A percentile compares a stretch with the other conserved stretches of the same genome.
Conservation (phyloP, 164 flowering plant species). For the Sextonia rubra region DNA sequence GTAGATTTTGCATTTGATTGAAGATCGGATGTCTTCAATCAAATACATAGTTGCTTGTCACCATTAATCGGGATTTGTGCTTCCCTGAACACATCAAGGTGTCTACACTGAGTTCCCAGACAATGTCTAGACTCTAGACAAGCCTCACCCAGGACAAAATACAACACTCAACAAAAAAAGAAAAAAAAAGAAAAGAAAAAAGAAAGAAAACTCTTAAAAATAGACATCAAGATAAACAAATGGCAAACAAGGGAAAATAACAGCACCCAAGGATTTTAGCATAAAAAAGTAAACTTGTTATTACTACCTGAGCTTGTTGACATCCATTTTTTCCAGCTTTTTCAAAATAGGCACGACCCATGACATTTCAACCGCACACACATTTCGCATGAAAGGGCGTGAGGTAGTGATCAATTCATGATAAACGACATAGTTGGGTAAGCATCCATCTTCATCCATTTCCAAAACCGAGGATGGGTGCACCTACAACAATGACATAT, state of each 20-base stretch:
- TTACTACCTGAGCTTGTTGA: constrained; percentile 56
- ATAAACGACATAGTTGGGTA: constrained; percentile 64
- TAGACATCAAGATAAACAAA: not conserved
- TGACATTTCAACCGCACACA: constrained; percentile 61
- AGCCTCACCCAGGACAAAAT: too few species aligned
- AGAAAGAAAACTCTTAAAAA: not conserved
- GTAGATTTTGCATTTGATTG: too few species aligned
- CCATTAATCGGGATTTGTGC: too few species aligned
- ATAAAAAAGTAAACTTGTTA: not conserved
- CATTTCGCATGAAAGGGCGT: constrained; percentile 69
- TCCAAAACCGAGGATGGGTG: constrained; percentile 82
- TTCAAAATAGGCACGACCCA: constrained; percentile 67
- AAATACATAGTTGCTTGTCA: too few species aligned
- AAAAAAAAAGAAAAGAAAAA: too few species aligned
- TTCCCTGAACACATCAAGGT: too few species aligned
- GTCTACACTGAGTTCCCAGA: too few species aligned
- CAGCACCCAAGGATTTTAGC: not conserved
- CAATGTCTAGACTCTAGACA: too few species aligned
- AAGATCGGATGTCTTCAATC: too few species aligned
- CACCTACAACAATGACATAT: constrained; percentile 42
- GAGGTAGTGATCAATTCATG: constrained; percentile 67
- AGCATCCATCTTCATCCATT: constrained; percentile 72
- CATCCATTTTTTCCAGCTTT: constrained; percentile 65
- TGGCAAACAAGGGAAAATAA: not conserved
- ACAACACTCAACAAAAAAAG: too few species aligned